phyloP scores from a whole-genome alignment of 257 asterid species.

The Perilla frutescens region DNA sequence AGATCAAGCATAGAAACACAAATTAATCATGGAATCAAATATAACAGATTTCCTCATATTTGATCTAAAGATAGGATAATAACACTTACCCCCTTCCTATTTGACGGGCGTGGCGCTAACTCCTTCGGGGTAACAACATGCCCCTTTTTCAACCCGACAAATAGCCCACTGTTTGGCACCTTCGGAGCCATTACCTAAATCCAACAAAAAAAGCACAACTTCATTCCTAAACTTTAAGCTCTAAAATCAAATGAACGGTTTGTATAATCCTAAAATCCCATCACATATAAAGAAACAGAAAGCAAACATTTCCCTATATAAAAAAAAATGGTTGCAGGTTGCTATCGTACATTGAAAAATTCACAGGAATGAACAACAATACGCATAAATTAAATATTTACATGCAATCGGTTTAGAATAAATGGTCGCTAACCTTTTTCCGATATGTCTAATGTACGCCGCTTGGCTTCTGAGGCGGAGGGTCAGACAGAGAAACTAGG shows the following conservation, averaged over 20 bases:
- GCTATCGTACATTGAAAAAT: background rate
- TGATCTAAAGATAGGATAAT: background rate
- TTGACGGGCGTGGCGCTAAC: constrained; percentile 84
- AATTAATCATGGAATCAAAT: background rate
- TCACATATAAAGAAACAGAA: background rate
- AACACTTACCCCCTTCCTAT: constrained; percentile 78
- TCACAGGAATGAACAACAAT: background rate
- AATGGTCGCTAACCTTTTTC: constrained; percentile 40
- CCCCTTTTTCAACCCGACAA: constrained; percentile 80
- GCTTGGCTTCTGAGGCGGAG: constrained; percentile 41
- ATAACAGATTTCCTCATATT: background rate
- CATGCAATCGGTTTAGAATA: background rate
- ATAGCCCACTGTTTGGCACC: constrained; percentile 75
- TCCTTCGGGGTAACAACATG: constrained; percentile 88
- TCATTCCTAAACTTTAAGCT: too few species aligned
- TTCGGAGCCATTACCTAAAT: constrained; percentile 77
- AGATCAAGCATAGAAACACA: background rate
- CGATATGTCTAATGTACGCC: constrained; percentile 32
- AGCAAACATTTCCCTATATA: too few species aligned
- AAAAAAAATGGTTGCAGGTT: background rate
- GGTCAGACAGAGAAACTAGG: constrained; percentile 45
- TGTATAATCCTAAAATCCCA: background rate
- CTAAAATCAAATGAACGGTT: too few species aligned
- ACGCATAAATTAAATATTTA: background rate
- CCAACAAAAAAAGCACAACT: constrained; percentile 1